These are phyloP conservation scores for Liriodendron chinense DNA, from an alignment of 164 flowering plant species.

Conservation along the genomic window DNA sequence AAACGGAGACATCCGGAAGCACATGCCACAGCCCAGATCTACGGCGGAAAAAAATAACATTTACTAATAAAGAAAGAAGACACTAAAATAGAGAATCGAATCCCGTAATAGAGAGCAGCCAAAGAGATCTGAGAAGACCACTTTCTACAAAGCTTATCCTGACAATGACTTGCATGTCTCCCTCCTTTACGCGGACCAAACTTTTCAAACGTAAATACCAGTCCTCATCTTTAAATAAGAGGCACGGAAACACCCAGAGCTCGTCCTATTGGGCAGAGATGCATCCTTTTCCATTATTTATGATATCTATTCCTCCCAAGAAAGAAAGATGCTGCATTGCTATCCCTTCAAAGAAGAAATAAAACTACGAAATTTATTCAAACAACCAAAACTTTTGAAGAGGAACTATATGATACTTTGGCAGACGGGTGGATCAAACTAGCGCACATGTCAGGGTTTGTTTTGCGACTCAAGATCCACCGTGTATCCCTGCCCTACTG, in stretches of 20 bases:
- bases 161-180: conserved; percentile 13
- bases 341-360: neutral
- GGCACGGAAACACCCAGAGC: neutral
- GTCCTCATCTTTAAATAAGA: neutral
- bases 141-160: neutral
- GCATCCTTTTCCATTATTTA: conserved; percentile 1
- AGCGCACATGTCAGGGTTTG: neutral
- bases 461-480: neutral
- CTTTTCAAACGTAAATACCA: neutral
- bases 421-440: no score
- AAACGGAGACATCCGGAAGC: neutral
- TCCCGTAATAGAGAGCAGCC: conserved; percentile 1
- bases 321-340: neutral
- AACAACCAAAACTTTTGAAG: no score
- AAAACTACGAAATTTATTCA: neutral
- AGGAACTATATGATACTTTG: no score
- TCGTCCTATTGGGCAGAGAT: conserved; percentile 3
- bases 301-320: neutral
- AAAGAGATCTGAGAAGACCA: neutral
- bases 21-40: neutral
- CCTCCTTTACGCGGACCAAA: neutral
- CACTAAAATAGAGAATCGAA: conserved; percentile 4
- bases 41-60: neutral
- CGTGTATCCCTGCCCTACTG: neutral
- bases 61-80: neutral